phyloP scores from a whole-genome alignment of 805 yeast genomes.

The Candida arabinofermentans region DNA sequence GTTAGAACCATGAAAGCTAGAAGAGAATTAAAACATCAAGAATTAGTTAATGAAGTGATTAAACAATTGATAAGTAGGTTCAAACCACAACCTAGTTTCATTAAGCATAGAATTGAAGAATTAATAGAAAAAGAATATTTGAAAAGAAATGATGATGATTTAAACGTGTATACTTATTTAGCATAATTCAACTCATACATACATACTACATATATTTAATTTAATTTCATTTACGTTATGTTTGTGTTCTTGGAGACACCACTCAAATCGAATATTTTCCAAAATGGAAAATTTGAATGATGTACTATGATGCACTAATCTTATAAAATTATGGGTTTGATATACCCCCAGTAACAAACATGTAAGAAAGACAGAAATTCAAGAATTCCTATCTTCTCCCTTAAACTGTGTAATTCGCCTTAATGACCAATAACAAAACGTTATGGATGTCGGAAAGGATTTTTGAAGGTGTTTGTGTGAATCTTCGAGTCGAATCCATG shows the following conservation, averaged over 20 bases:
- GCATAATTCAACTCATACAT: no score
- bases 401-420: background rate
- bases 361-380: no score
- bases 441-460: background rate
- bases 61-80: slow-evolving; percentile 60
- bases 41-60: slow-evolving; percentile 61
- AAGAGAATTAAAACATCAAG: slow-evolving; percentile 56
- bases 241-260: slow-evolving; percentile 1
- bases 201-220: no score
- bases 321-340: background rate
- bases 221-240: no score
- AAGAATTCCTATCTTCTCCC: background rate
- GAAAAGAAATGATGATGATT: slow-evolving; percentile 61
- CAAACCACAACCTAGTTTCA: slow-evolving; percentile 60
- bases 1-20: slow-evolving; percentile 85
- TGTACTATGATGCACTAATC: slow-evolving; percentile 1
- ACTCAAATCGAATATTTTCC: no score
- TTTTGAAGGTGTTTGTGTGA: background rate
- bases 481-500: background rate
- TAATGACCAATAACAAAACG: slow-evolving; percentile 1
- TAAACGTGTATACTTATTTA: slow-evolving; percentile 60
- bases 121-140: slow-evolving; percentile 79
- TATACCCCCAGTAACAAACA: background rate
- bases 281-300: background rate
- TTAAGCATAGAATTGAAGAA: slow-evolving; percentile 70